Evolutionary conservation across 2,329 filamentous ascomycete genomes (phyloP).

Genomic region (Beauveria pseudobassiana): DNA sequence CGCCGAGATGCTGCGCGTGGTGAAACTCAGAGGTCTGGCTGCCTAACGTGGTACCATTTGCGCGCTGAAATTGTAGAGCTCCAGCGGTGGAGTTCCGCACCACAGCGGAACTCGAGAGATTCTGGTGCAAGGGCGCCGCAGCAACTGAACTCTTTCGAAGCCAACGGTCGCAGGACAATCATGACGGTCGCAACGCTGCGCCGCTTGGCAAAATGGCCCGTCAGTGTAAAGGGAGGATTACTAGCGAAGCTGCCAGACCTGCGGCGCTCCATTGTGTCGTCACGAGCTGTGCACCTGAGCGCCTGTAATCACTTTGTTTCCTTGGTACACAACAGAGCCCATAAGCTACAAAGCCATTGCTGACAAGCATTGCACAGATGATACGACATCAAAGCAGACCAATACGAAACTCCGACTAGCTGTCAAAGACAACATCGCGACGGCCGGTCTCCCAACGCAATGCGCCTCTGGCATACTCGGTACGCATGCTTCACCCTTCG

Average conservation of each 20-base stretch:
- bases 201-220: slow-evolving; percentile 13
- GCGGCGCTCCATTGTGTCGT: neutral
- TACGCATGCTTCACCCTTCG: slow-evolving; percentile 67
- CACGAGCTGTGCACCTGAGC: slow-evolving; percentile 17
- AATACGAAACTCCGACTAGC: slow-evolving; percentile 39
- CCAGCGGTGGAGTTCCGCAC: slow-evolving; percentile 3
- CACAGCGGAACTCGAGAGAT: neutral
- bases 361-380: neutral
- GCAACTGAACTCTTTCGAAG: neutral
- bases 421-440: slow-evolving; percentile 74
- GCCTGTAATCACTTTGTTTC: slow-evolving; percentile 31
- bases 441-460: slow-evolving; percentile 61
- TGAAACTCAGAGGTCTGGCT: neutral
- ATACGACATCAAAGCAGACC: neutral
- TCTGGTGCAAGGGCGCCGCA: neutral
- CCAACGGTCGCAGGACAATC: slow-evolving; percentile 6
- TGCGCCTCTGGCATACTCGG: slow-evolving; percentile 71
- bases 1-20: neutral
- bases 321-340: slow-evolving; percentile 15
- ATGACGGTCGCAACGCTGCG: slow-evolving; percentile 27
- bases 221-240: neutral
- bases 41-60: neutral
- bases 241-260: neutral
- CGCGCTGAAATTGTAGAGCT: neutral
- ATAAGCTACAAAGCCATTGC: neutral